Evolutionary conservation across 305 asterid species (phyloP), one percentile per base, ranked within the genome.

Genomic region (Petunia hybrid): DNA sequence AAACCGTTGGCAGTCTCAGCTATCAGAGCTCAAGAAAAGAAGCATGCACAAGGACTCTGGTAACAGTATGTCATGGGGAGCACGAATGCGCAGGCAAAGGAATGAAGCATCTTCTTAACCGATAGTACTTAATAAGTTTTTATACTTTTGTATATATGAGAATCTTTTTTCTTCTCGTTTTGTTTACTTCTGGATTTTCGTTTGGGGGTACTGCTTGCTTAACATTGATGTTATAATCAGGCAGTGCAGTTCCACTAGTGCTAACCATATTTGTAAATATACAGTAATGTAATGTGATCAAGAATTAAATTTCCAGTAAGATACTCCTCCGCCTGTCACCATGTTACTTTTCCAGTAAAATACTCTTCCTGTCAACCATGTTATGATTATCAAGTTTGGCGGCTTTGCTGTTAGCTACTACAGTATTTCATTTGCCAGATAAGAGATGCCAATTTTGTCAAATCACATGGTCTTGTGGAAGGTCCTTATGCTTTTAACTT

Each of bases 41-140:
- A 90, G 94, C 61, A 73, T 41, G 86, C 60, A 84, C 68, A 90
- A 87, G 83, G 88, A 90, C 48, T 62, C 86, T 1, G 61, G 76
- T 2, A 86, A 81, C 39, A 68, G 81, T 76, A 88, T 74, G 87
- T 91, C 97, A 1, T 93, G 97, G 97, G 94, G 87, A 10, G 96
- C 93, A n/a, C 82, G 89, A 68, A 85, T 93, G 86, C 93, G 94
- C 56, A 79, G 82, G 86, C 91, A 88, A 86, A 89, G 89, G 67
- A 74, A 84, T 1, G 86, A 86, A 71, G 59, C 86, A 2, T 86
- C 85, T 46, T 83, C 85, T 8, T 80, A 73, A 67, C n/a, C 78
- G 3, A 80, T 38, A 53, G 38, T 51, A 51, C 36, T 42, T 38
- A 12, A 36, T 73, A 51, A 13, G 0, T 74, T 13, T 59, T 51